A percentile compares a stretch with the other conserved stretches of the same genome.
These are phyloP conservation scores for Endotrypanum monterogeii DNA, from an alignment of 208 protist genomes.

Conservation along the genomic window DNA sequence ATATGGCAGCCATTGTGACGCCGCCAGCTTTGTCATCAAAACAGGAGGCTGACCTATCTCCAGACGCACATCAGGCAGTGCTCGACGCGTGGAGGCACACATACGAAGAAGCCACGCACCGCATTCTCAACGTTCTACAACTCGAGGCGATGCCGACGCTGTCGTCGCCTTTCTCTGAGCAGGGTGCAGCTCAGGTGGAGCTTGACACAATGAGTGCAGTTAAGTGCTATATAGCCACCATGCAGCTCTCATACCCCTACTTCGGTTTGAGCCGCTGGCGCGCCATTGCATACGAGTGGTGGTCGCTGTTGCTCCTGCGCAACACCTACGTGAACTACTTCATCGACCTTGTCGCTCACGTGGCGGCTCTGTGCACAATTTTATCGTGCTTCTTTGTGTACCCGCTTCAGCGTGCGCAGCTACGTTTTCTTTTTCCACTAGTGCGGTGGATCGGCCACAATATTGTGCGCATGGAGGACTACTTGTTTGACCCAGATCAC, in stretches of 20 bases:
- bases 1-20: conserved; percentile 17
- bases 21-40: conserved; percentile 3
- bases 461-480: conserved; percentile 59
- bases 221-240: conserved; percentile 23
- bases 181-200: not conserved
- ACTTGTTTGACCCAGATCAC: conserved; percentile 65
- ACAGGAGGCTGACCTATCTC: not conserved
- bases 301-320: conserved; percentile 21
- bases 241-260: conserved; percentile 23
- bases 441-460: conserved; percentile 38
- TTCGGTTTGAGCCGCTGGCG: conserved; percentile 17
- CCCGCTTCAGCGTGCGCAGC: conserved; percentile 50
- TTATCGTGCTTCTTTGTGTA: conserved; percentile 32
- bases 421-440: conserved; percentile 45
- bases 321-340: conserved; percentile 15
- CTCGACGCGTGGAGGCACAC: conserved; percentile 20
- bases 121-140: not conserved
- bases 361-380: conserved; percentile 6
- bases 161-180: not conserved
- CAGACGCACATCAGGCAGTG: conserved; percentile 19
- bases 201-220: conserved; percentile 19
- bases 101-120: not conserved
- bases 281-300: conserved; percentile 11
- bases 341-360: not conserved
- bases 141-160: not conserved